Percentiles rank a stretch among this genome's conserved stretches.
These are phyloP conservation scores for Neocatenulostroma microsporum DNA, from an alignment of 2,329 filamentous ascomycete species.

Conservation along the genomic window DNA sequence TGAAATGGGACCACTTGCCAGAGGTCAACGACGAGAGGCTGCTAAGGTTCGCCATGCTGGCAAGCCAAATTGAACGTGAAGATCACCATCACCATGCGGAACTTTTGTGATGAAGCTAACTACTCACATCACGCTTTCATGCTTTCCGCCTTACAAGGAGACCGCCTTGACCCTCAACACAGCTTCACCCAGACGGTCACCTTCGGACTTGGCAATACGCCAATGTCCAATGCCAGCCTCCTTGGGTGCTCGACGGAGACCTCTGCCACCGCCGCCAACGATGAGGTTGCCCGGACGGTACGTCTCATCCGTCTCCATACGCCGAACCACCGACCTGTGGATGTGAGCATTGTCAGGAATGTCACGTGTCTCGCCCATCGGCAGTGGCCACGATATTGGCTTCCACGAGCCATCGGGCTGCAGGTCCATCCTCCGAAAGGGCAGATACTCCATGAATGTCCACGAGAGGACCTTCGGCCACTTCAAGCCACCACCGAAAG, in stretches of 20 bases:
- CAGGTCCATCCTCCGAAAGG: conserved; percentile 74
- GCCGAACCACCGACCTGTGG: conserved; percentile 65
- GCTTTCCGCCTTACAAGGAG: no score
- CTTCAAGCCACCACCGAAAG: conserved; percentile 25
- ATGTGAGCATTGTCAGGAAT: conserved; percentile 63
- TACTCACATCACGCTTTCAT: no score
- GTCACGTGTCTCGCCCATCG: conserved; percentile 68
- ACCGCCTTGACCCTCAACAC: conserved; percentile 2
- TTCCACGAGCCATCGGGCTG: conserved; percentile 66
- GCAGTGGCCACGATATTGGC: conserved; percentile 71
- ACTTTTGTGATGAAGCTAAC: no score
- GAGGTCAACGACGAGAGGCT: no score
- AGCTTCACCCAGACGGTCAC: conserved; percentile 2
- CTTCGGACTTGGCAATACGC: conserved; percentile 26
- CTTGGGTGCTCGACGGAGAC: conserved; percentile 53
- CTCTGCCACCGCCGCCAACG: conserved; percentile 68
- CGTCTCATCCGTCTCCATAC: conserved; percentile 54
- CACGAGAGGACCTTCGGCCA: conserved; percentile 26
- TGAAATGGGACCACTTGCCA: no score
- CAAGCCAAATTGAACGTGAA: no score
- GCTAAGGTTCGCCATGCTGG: no score
- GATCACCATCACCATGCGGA: no score
- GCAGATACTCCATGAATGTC: conserved; percentile 65
- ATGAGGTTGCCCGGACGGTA: conserved; percentile 77
- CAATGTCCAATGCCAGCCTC: conserved; percentile 64